phyloP scores from a whole-genome alignment of 495 filamentous ascomycete genomes.

The Paragyromitra xinjiangensis region DNA sequence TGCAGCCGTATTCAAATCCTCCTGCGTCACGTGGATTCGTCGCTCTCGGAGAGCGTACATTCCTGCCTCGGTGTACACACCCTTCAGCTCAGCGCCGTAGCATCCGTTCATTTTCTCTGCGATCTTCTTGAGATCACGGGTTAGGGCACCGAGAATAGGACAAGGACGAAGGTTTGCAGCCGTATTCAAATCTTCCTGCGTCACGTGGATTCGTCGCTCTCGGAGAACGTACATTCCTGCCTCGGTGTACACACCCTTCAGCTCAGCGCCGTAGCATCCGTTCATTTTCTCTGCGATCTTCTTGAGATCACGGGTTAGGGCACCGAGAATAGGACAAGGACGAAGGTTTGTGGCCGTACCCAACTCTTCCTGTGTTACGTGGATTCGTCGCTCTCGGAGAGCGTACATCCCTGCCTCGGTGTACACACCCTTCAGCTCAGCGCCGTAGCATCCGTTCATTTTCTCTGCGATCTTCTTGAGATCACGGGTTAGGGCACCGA shows the following conservation, averaged over 20 bases:
- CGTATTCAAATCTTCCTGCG: conserved; percentile 92
- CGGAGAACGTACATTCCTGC: conserved; percentile 98
- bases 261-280: conserved; percentile 93
- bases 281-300: conserved; percentile 99
- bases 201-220: conserved; percentile 95
- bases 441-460: too few relatives aligned
- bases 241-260: conserved; percentile 94
- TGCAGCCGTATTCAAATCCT: conserved; percentile 78
- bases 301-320: conserved; percentile 70
- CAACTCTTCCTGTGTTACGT: conserved; percentile 99
- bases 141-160: background rate
- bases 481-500: background rate
- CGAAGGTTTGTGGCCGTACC: conserved; percentile 57
- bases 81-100: conserved; percentile 89
- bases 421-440: conserved; percentile 91
- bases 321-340: background rate
- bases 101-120: conserved; percentile 99
- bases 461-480: too few relatives aligned
- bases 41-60: conserved; percentile 97
- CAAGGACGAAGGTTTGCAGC: background rate
- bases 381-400: conserved; percentile 89
- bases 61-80: conserved; percentile 96
- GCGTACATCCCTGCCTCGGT: conserved; percentile 99
- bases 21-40: conserved; percentile 96
- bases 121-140: conserved; percentile 87